Percentiles rank a stretch among this genome's conserved stretches.
phyloP scores from a whole-genome alignment of 1,139 yeast species.

The Nematodospora anomalae region DNA sequence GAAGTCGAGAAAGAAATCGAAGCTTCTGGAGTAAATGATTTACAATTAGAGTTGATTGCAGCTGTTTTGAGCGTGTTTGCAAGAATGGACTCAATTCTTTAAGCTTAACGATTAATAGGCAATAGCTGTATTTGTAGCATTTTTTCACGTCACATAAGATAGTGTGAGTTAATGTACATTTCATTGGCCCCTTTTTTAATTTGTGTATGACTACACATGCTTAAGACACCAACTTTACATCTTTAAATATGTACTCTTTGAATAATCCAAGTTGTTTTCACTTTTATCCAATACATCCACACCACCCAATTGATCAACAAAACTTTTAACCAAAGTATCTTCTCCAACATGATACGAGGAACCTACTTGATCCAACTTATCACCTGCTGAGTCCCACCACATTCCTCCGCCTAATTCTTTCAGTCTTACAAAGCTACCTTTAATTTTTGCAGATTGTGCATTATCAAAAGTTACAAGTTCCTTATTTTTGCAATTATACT shows the following conservation, averaged over 20 bases:
- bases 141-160: background rate
- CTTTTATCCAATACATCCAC: conserved; percentile 16
- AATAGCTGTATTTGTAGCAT: background rate
- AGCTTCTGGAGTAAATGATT: conserved; percentile 52
- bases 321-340: conserved; percentile 41
- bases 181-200: background rate
- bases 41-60: conserved; percentile 85
- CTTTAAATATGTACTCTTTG: conserved; percentile 19
- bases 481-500: conserved; percentile 41
- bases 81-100: conserved; percentile 56
- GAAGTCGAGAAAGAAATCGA: conserved; percentile 71
- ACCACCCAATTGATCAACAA: conserved; percentile 46
- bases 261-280: conserved; percentile 20
- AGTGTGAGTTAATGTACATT: background rate
- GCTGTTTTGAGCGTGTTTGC: conserved; percentile 72
- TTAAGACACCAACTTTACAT: conserved; percentile 1
- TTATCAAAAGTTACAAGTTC: conserved; percentile 69
- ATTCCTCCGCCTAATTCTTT: conserved; percentile 74
- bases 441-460: conserved; percentile 48
- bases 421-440: conserved; percentile 57
- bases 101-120: too few species aligned
- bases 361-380: conserved; percentile 22
- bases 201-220: background rate
- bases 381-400: conserved; percentile 96
- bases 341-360: conserved; percentile 16